A percentile compares a stretch with the other conserved stretches of the same genome.
phyloP scores from a whole-genome alignment of 73 alveolate species.

The Durusdinium trenchii region DNA sequence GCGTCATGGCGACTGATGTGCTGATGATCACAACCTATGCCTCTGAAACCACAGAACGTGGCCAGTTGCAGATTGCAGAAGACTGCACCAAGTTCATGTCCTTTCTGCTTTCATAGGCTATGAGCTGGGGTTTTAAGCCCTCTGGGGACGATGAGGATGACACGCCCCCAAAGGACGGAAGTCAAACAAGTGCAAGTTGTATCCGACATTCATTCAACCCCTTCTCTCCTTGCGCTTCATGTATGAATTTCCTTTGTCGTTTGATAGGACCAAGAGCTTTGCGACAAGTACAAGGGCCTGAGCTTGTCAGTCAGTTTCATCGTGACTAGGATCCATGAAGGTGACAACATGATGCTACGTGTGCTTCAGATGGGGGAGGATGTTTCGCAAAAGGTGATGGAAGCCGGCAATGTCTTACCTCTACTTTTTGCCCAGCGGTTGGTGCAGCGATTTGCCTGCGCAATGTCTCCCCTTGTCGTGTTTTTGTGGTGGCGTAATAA shows the following conservation, averaged over 20 bases:
- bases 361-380: neutral
- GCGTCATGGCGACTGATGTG: neutral
- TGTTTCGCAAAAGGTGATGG: neutral
- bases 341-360: neutral
- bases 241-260: neutral
- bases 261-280: neutral
- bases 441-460: neutral
- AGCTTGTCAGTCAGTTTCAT: neutral
- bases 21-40: neutral
- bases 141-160: neutral
- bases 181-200: neutral
- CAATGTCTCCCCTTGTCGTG: neutral
- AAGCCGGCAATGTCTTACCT: neutral
- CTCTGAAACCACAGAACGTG: neutral
- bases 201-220: neutral
- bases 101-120: neutral
- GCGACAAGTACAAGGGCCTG: neutral
- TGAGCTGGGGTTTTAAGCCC: neutral
- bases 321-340: neutral
- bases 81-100: neutral
- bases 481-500: too few species aligned
- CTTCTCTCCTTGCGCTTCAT: neutral
- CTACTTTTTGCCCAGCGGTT: neutral
- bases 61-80: neutral
- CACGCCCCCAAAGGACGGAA: neutral